phyloP scores from a whole-genome alignment of 73 alveolate species.

The Paramecium sonneborni region DNA sequence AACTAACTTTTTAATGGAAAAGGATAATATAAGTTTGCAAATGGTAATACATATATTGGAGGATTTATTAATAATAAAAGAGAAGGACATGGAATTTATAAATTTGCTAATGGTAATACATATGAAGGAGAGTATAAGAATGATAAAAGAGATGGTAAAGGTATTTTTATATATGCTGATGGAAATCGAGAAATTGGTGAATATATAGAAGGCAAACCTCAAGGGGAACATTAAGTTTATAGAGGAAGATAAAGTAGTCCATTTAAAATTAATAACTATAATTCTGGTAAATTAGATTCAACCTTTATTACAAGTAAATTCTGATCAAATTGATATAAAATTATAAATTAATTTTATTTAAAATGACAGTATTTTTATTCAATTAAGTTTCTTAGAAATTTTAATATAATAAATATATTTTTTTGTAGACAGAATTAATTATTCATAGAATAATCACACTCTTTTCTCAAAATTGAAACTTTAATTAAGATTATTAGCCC shows the following conservation, averaged over 20 bases:
- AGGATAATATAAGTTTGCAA: constrained; percentile 33
- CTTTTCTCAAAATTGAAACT: constrained; percentile 7
- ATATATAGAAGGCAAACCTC: constrained; percentile 77
- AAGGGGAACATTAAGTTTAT: background rate
- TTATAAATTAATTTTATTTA: no score
- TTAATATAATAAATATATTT: no score
- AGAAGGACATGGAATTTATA: constrained; percentile 72
- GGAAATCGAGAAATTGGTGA: constrained; percentile 83
- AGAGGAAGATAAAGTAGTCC: background rate
- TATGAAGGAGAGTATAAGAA: constrained; percentile 85
- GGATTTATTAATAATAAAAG: constrained; percentile 64
- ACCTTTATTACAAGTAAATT: background rate
- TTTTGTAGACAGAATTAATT: no score
- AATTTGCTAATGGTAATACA: constrained; percentile 79
- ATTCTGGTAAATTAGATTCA: background rate
- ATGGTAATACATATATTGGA: constrained; percentile 66
- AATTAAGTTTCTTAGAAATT: no score
- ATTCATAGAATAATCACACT: background rate
- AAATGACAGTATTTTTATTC: no score
- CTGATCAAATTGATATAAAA: background rate
- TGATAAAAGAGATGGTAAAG: constrained; percentile 61
- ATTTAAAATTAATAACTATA: background rate
- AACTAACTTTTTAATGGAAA: constrained; percentile 35
- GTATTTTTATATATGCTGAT: constrained; percentile 45
- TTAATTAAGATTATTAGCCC: background rate